Percentiles rank a stretch among this genome's conserved stretches.
Evolutionary conservation across 768 basidiomycete genomes (phyloP).

Genomic region (Multifurca ochricompacta): DNA sequence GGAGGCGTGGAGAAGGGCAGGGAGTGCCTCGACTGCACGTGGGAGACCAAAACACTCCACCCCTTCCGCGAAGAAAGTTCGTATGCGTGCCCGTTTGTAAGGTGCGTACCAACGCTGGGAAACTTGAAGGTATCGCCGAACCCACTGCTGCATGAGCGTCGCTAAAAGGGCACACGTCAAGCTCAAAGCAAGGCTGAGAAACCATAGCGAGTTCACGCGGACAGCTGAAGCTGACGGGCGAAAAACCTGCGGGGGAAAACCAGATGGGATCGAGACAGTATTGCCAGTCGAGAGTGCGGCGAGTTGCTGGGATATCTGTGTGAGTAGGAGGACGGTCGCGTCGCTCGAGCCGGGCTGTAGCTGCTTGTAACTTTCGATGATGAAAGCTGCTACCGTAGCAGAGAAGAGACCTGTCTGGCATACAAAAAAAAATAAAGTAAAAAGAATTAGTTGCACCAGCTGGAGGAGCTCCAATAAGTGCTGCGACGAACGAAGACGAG

Average conservation of each 20-base stretch:
- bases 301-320: slow-evolving; percentile 18
- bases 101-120: slow-evolving; percentile 13
- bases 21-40: slow-evolving; percentile 17
- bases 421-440: too few relatives aligned
- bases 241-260: background rate
- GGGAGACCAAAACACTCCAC: slow-evolving; percentile 17
- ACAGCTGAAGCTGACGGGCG: slow-evolving; percentile 1
- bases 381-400: slow-evolving; percentile 23
- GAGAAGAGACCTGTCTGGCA: slow-evolving; percentile 25
- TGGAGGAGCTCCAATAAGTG: background rate
- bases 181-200: slow-evolving; percentile 16
- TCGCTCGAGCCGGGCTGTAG: slow-evolving; percentile 17
- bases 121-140: slow-evolving; percentile 13
- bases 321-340: slow-evolving; percentile 8
- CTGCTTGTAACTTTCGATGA: slow-evolving; percentile 21
- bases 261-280: slow-evolving; percentile 1
- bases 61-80: slow-evolving; percentile 16
- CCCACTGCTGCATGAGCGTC: slow-evolving; percentile 21
- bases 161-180: slow-evolving; percentile 18
- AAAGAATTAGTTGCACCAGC: background rate
- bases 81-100: slow-evolving; percentile 17
- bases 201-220: slow-evolving; percentile 18
- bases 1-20: slow-evolving; percentile 16
- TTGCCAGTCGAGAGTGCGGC: slow-evolving; percentile 3
- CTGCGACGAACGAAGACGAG: slow-evolving; percentile 19